Evolutionary conservation across 73 alveolate genomes (phyloP).

Genomic region (Uronychia setigera): DNA sequence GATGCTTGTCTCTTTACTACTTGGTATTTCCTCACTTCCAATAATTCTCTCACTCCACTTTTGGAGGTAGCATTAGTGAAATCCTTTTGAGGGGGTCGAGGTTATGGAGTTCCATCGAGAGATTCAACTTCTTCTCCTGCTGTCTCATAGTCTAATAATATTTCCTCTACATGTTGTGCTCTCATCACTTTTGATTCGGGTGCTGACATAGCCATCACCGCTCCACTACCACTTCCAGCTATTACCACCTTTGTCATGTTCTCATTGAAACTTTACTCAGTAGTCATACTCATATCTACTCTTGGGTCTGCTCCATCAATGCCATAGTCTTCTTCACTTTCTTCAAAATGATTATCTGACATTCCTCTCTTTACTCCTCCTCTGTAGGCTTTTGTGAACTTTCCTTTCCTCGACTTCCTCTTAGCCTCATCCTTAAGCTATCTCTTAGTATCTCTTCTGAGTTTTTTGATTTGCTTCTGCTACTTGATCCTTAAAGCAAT

Average conservation of each 20-base stretch:
- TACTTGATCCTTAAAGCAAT: no score
- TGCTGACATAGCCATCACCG: neutral
- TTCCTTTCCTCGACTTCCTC: neutral
- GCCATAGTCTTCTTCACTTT: neutral
- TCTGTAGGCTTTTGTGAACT: neutral
- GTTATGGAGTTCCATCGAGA: neutral
- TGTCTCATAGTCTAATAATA: neutral
- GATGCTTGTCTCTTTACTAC: neutral
- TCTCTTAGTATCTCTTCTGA: no score
- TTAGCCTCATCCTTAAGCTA: no score
- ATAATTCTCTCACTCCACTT: neutral
- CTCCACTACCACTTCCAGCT: neutral
- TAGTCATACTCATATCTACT: neutral
- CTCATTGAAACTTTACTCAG: neutral
- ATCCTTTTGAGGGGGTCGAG: neutral
- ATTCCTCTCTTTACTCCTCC: neutral
- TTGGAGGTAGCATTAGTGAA: neutral
- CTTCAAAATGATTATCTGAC: no score
- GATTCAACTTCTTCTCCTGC: neutral
- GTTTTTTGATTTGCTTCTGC: no score
- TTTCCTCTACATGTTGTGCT: neutral
- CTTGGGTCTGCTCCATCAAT: neutral
- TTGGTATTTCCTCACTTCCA: neutral
- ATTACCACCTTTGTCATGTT: neutral
- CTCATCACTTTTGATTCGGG: neutral